Evolutionary conservation across 768 basidiomycete genomes (phyloP).

Genomic region (Phylloporus sp.): DNA sequence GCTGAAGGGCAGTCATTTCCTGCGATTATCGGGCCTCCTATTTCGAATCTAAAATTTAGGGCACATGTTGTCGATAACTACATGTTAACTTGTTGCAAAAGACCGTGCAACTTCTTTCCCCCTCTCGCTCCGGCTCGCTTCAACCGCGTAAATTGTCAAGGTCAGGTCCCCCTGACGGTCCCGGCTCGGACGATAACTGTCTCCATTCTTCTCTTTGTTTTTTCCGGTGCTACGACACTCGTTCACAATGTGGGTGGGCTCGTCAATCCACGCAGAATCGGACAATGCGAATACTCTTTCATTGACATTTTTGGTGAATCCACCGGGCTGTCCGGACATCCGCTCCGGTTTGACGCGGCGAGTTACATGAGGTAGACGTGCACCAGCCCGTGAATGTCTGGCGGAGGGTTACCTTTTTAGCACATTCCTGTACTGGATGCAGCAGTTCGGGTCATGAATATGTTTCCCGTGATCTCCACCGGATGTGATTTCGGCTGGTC

Average conservation of each 20-base stretch:
- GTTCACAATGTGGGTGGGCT: background rate
- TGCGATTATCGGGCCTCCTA: slow-evolving; percentile 7
- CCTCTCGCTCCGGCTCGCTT: slow-evolving; percentile 2
- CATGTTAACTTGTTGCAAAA: background rate
- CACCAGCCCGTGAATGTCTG: background rate
- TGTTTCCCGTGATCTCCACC: slow-evolving; percentile 11
- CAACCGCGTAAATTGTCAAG: slow-evolving; percentile 5
- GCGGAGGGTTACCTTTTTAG: slow-evolving; percentile 7
- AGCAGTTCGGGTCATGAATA: background rate
- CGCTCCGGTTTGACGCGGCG: background rate
- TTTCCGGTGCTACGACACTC: background rate
- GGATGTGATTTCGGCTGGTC: slow-evolving; percentile 8
- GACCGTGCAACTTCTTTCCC: slow-evolving; percentile 1
- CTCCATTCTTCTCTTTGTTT: background rate
- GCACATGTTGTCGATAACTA: slow-evolving; percentile 2
- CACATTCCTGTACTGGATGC: background rate
- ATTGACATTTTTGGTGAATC: background rate
- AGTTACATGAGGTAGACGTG: slow-evolving; percentile 5
- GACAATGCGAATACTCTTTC: background rate
- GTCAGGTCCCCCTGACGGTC: background rate
- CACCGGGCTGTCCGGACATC: background rate
- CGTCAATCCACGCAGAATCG: background rate
- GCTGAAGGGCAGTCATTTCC: slow-evolving; percentile 7
- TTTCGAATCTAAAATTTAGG: slow-evolving; percentile 13
- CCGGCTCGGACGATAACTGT: slow-evolving; percentile 1